Base-by-base conservation (phyloP, 495 filamentous ascomycete species). In the Xylaria intraflava region DNA sequence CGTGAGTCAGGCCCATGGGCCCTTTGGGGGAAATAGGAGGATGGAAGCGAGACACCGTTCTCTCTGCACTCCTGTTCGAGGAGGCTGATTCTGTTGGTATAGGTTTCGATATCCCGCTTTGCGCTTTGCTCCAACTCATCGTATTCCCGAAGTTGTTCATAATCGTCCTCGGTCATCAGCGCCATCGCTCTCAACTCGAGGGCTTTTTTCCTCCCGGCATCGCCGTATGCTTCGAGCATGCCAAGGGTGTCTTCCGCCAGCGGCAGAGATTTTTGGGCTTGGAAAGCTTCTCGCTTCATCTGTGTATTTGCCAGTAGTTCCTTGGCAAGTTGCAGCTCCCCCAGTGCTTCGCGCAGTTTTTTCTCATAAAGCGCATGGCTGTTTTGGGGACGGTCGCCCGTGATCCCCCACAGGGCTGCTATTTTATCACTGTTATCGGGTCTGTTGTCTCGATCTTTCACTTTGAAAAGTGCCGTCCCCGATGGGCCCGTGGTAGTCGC, bases 221-320 rank as follows among this genome's bases (percentile, higher is more conserved):
- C 56, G 10, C 64, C 62, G 14, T 67, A 61, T 4, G 46, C 47
- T 46, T 66, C 61, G 26, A 66, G 46, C 12, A 64, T 16, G 22
- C 62, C 46, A n/a, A 66, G 52, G 42, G 58, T 58, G 16, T 55
- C 58, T 35, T 56, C 56, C 36, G 56, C 53, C 47, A 66, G 55
- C 35, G 55, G 50, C 26, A 62, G 64, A 48, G 58, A 57, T 47
- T 66, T 66, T 9, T 43, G 50, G 38, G 61, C 52, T 55, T 55
- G 55, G 12, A 67, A 45, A 14, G 55, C 59, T 36, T 60, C 59
- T 35, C 54, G 62, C 35, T 67, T 65, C 59, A 62, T 62, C 41
- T 61, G 57, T 9, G 62, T 65, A 26, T 67, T 65, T 29, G 48
- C 49, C 24, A 65, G 45, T 22, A 65, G 62, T 38, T 67, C 64